These are phyloP conservation scores for Galeopsis tetrahit DNA, from an alignment of 257 asterid genomes.

Conservation along the genomic window DNA sequence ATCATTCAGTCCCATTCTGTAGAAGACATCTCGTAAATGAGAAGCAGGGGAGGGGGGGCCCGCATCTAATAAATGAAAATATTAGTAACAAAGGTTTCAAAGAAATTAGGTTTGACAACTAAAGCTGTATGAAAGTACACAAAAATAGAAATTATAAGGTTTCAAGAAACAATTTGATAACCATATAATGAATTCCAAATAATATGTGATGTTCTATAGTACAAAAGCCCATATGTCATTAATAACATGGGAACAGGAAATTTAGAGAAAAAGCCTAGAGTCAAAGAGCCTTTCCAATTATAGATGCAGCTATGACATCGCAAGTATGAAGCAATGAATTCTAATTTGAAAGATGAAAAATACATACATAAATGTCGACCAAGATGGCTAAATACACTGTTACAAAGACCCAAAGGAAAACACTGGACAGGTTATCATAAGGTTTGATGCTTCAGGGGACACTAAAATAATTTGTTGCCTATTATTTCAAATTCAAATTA, in stretches of 20 bases:
- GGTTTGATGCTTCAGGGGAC: slow-evolving; percentile 10
- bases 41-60: slow-evolving; percentile 97
- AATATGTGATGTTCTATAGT: slow-evolving; percentile 5
- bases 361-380: not conserved
- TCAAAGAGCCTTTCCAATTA: slow-evolving; percentile 3
- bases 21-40: slow-evolving; percentile 93
- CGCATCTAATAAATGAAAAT: slow-evolving; percentile 67
- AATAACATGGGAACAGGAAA: slow-evolving; percentile 16
- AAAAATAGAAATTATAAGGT: slow-evolving; percentile 26
- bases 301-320: not conserved
- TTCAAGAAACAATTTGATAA: slow-evolving; percentile 13
- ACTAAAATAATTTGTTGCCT: not conserved
- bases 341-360: not conserved
- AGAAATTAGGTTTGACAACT: slow-evolving; percentile 20
- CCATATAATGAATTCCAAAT: not conserved
- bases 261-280: not conserved
- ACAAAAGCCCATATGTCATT: not conserved
- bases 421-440: slow-evolving; percentile 14
- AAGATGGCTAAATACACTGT: not conserved
- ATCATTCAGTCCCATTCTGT: slow-evolving; percentile 90
- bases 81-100: slow-evolving; percentile 26
- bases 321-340: slow-evolving; percentile 6
- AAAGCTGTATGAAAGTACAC: slow-evolving; percentile 16
- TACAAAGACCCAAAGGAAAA: not conserved
- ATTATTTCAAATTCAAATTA: slow-evolving; percentile 1